Percentiles rank a stretch among this genome's conserved stretches.
Evolutionary conservation across 495 filamentous ascomycete genomes (phyloP).

Genomic region (Podospora anserina): DNA sequence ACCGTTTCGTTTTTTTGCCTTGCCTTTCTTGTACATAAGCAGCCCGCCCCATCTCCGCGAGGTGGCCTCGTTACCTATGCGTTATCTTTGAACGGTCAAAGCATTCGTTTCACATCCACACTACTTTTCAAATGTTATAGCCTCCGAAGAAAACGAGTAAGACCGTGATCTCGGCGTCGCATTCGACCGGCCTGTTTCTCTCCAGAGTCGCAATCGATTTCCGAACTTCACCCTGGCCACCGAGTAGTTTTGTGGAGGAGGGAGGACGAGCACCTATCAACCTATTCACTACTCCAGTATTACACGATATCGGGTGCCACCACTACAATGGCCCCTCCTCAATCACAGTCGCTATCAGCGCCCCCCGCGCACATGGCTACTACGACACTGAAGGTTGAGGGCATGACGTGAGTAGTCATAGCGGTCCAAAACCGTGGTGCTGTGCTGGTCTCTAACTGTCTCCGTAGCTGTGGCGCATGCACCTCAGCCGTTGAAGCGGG

Average conservation of each 20-base stretch:
- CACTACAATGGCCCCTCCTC: slow-evolving; percentile 46
- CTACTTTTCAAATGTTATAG: slow-evolving; percentile 16
- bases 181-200: slow-evolving; percentile 14
- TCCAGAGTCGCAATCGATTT: neutral
- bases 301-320: neutral
- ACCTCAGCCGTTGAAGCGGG: slow-evolving; percentile 81
- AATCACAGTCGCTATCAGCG: slow-evolving; percentile 39
- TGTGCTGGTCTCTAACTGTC: slow-evolving; percentile 9
- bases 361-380: slow-evolving; percentile 68
- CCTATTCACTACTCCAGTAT: neutral
- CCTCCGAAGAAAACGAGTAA: neutral
- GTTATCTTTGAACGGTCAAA: slow-evolving; percentile 1
- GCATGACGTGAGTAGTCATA: slow-evolving; percentile 67
- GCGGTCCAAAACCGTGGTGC: neutral
- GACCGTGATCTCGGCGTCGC: slow-evolving; percentile 4
- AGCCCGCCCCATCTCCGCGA: slow-evolving; percentile 24
- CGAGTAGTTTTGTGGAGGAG: neutral
- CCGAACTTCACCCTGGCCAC: neutral
- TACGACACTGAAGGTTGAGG: slow-evolving; percentile 83
- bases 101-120: slow-evolving; percentile 9
- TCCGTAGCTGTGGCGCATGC: slow-evolving; percentile 65
- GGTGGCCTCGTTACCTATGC: slow-evolving; percentile 19
- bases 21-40: slow-evolving; percentile 10
- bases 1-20: neutral
- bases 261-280: neutral